Percentiles rank a stretch among this genome's conserved stretches.
These are phyloP conservation scores for Suillus placidus DNA, from an alignment of 768 basidiomycete species.

Conservation along the genomic window DNA sequence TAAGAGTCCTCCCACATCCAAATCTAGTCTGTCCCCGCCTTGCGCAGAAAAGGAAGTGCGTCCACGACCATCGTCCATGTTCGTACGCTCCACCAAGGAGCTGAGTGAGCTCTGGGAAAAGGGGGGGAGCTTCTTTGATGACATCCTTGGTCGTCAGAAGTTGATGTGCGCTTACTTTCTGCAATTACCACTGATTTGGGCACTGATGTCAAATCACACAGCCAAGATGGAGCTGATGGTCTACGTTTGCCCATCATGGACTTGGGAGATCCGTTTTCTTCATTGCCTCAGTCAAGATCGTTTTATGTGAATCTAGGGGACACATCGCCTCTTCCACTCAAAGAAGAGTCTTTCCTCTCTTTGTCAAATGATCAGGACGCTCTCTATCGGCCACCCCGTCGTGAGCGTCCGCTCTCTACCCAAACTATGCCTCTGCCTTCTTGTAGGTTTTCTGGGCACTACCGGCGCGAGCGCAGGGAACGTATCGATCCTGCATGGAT, in stretches of 20 bases:
- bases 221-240: conserved; percentile 9
- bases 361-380: conserved; percentile 35
- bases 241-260: conserved; percentile 5
- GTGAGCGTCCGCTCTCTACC: conserved; percentile 35
- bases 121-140: conserved; percentile 8
- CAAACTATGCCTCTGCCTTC: conserved; percentile 37
- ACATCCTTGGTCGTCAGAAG: conserved; percentile 4
- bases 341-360: conserved; percentile 46
- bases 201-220: conserved; percentile 9
- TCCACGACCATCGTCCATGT: conserved; percentile 21
- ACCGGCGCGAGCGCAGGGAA: conserved; percentile 30
- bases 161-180: conserved; percentile 19
- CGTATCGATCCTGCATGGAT: conserved; percentile 42
- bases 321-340: conserved; percentile 27
- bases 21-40: conserved; percentile 9
- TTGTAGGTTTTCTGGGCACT: conserved; percentile 35
- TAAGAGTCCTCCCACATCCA: conserved; percentile 11
- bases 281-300: conserved; percentile 45
- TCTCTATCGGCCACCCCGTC: conserved; percentile 27
- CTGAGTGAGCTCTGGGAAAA: conserved; percentile 12
- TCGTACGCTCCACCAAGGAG: conserved; percentile 18
- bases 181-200: neutral
- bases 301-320: conserved; percentile 47
- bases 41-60: conserved; percentile 6
- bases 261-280: conserved; percentile 43